Evolutionary conservation across 805 yeast genomes (phyloP), one percentile per base, ranked within the genome.

Genomic region (Wickerhamomyces tratensis): DNA sequence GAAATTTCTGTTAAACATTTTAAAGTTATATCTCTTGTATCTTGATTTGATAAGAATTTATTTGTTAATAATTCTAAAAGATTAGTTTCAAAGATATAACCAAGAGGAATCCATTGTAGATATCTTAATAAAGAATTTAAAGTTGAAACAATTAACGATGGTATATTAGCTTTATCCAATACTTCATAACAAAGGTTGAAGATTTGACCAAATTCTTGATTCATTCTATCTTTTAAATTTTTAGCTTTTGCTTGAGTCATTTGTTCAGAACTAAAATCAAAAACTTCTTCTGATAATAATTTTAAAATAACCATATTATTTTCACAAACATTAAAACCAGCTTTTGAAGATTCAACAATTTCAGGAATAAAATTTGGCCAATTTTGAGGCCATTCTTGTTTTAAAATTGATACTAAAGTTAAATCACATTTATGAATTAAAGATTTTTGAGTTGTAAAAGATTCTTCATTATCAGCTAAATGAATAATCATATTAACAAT

Each of bases 341-440:
- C 78, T 49, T 86, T 77, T 38, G 94, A 81, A 49, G 95, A 82
- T 46, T 74, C 76, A 39, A 91, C 93, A 43, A 93, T 76, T 61
- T 93, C 98, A 14, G 96, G 96, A 40, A 93, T 84, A 56, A 93
- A 93, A 54, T 82, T 85, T 15, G 98, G 98, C 99, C 99, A 93
- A 61, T 89, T 85, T 53, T 82, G 86, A 33, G 99, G 99, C 99
- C 99, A 93, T 61, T 93, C 99, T 65, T 93, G 98, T 58, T 93
- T 93, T 57, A 93, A 76, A 41, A 93, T 82, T 57, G 89, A 94
- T 34, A 93, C 98, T 55, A 93, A 70, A 13, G 98, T 91, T 57
- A 93, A 72, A 65, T 93, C 96, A 54, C 89, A 88, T 63, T 93
- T 93, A 68, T 84, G 86, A 58, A 93, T 86, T 57, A 93, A 72